Percentiles rank a stretch among this genome's conserved stretches.
Evolutionary conservation across 768 basidiomycete genomes (phyloP).

Genomic region (Agaricus bisporus): DNA sequence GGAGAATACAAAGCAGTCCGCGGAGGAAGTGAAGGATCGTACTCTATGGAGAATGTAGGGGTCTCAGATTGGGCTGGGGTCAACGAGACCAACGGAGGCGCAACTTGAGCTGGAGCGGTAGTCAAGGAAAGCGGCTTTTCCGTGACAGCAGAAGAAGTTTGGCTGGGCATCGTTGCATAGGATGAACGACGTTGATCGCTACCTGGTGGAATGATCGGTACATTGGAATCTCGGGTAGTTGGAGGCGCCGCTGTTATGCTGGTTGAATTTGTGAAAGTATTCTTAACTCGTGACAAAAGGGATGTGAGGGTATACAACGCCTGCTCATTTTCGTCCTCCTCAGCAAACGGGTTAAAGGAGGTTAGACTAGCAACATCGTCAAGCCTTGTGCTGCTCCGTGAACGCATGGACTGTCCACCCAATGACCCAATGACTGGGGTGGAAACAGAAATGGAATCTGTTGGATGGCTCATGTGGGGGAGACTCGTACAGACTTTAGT

Average conservation of each 20-base stretch:
- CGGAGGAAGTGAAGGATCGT: constrained; percentile 54
- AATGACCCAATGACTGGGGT: constrained; percentile 29
- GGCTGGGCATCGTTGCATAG: constrained; percentile 34
- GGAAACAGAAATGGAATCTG: constrained; percentile 23
- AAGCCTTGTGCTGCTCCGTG: constrained; percentile 57
- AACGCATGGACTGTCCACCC: constrained; percentile 45
- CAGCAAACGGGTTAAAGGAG: constrained; percentile 88
- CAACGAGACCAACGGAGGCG: constrained; percentile 79
- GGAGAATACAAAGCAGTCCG: constrained; percentile 44
- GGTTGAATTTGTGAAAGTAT: constrained; percentile 58
- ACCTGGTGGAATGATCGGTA: constrained; percentile 23
- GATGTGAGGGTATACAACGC: constrained; percentile 81
- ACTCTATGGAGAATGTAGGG: constrained; percentile 61
- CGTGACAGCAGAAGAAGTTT: constrained; percentile 39
- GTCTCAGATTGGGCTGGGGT: constrained; percentile 81
- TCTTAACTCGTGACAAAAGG: constrained; percentile 77
- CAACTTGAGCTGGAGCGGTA: constrained; percentile 48
- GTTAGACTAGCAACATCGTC: constrained; percentile 71
- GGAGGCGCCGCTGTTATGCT: constrained; percentile 30
- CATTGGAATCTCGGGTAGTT: constrained; percentile 22
- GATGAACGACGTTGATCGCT: constrained; percentile 60
- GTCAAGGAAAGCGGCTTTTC: constrained; percentile 59
- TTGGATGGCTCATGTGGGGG: constrained; percentile 1
- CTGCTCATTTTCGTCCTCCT: constrained; percentile 87
- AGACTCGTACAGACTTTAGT: background rate